Conservation (phyloP, 2,329 filamentous ascomycete species). For the Fusarium piperis region DNA sequence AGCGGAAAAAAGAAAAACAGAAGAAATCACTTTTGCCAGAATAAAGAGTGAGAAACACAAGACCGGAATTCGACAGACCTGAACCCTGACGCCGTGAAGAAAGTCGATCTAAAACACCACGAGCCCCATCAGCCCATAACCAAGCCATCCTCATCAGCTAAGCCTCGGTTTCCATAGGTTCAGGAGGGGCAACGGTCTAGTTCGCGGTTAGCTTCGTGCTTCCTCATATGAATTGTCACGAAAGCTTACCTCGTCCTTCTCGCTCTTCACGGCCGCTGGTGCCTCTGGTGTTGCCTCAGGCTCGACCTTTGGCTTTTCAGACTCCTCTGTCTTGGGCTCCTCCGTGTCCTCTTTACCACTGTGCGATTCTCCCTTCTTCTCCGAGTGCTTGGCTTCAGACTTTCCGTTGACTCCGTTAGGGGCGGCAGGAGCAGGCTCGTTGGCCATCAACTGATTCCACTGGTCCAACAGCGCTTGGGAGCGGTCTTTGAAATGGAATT, state of each 20-base stretch:
- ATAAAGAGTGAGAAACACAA: constrained; percentile 29
- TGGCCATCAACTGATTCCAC: constrained; percentile 86
- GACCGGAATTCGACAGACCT: constrained; percentile 37
- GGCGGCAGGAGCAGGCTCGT: constrained; percentile 57
- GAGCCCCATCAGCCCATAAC: constrained; percentile 16
- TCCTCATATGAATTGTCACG: not conserved
- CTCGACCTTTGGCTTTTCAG: constrained; percentile 37
- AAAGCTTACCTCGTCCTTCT: constrained; percentile 50
- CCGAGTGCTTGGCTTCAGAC: constrained; percentile 49
- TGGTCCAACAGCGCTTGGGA: constrained; percentile 82
- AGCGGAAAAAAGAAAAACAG: constrained; percentile 31
- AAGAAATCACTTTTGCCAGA: constrained; percentile 41
- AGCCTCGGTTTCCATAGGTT: constrained; percentile 51
- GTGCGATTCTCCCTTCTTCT: constrained; percentile 54
- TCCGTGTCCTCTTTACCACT: constrained; percentile 53
- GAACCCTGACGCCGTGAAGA: constrained; percentile 43
- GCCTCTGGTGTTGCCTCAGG: constrained; percentile 33
- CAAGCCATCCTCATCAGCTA: constrained; percentile 33
- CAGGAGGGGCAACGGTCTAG: constrained; percentile 44
- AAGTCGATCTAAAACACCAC: constrained; percentile 38
- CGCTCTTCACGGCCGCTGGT: constrained; percentile 33
- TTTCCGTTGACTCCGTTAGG: constrained; percentile 62
- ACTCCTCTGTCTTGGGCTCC: constrained; percentile 50
- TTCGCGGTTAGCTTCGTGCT: constrained; percentile 14
- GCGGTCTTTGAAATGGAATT: constrained; percentile 88